These are phyloP conservation scores for Solanum arcanum DNA, from an alignment of 257 asterid genomes.

Conservation along the genomic window DNA sequence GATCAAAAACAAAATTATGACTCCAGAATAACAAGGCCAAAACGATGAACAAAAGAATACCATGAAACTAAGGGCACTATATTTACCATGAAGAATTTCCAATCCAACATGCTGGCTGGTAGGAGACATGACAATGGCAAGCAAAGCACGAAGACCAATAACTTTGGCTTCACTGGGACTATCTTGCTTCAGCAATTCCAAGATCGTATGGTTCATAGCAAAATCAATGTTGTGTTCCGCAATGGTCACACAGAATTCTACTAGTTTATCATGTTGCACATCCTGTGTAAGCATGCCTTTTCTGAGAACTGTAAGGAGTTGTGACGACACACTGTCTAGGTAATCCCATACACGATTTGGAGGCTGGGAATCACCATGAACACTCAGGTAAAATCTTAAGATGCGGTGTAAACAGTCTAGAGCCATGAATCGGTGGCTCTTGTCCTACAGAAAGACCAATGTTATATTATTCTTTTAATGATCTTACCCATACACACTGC, in stretches of 20 bases:
- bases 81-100: slow-evolving; percentile 90
- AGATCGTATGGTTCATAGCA: slow-evolving; percentile 90
- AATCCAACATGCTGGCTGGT: slow-evolving; percentile 84
- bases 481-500: background rate
- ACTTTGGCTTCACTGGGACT: slow-evolving; percentile 96
- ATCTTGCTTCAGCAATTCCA: slow-evolving; percentile 94
- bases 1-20: background rate
- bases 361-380: slow-evolving; percentile 92
- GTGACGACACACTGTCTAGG: slow-evolving; percentile 96
- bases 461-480: background rate
- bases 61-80: background rate
- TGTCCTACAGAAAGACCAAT: slow-evolving; percentile 52
- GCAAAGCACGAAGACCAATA: slow-evolving; percentile 98
- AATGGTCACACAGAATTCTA: slow-evolving; percentile 94
- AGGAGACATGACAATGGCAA: slow-evolving; percentile 95
- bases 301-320: slow-evolving; percentile 77
- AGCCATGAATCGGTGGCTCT: slow-evolving; percentile 97
- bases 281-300: slow-evolving; percentile 98
- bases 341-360: slow-evolving; percentile 96
- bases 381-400: slow-evolving; percentile 85
- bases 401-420: slow-evolving; percentile 93
- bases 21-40: background rate
- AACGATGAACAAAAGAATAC: background rate
- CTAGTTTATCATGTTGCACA: slow-evolving; percentile 96
- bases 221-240: slow-evolving; percentile 99